Conservation (phyloP, 108 stramenopile species). For the Cylindrotheca closterium region DNA sequence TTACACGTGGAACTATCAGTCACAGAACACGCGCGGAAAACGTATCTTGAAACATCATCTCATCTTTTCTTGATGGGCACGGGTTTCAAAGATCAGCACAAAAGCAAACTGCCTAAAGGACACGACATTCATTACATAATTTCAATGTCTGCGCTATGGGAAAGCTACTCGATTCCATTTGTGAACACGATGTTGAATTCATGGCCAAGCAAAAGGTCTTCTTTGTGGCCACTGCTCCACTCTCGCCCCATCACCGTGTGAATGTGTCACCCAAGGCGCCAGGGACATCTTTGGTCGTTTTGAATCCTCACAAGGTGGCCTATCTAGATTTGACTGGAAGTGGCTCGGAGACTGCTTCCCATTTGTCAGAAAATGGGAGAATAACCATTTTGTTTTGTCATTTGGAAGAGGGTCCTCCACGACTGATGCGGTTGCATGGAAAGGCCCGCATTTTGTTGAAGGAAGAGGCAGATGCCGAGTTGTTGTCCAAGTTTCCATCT, state of each 20-base stretch:
- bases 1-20: too few species aligned
- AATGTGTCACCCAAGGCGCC: constrained; percentile 46
- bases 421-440: constrained; percentile 40
- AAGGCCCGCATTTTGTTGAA: constrained; percentile 9
- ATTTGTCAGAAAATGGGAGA: constrained; percentile 40
- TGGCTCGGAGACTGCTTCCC: constrained; percentile 43
- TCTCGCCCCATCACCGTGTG: constrained; percentile 22
- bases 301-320: constrained; percentile 31
- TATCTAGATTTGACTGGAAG: constrained; percentile 43
- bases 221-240: constrained; percentile 51
- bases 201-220: constrained; percentile 45
- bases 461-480: constrained; percentile 4
- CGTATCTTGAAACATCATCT: too few species aligned
- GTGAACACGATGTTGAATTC: constrained; percentile 7
- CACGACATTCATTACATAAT: too few species aligned
- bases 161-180: constrained; percentile 16
- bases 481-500: constrained; percentile 13
- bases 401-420: constrained; percentile 38
- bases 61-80: too few species aligned
- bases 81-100: too few species aligned
- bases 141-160: constrained; percentile 24
- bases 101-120: too few species aligned
- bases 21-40: too few species aligned
- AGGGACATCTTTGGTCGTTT: constrained; percentile 21
- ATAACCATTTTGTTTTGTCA: constrained; percentile 48